Base-by-base conservation (phyloP, 176 grass and related monocot genomes). In the Triticum monococcum region DNA sequence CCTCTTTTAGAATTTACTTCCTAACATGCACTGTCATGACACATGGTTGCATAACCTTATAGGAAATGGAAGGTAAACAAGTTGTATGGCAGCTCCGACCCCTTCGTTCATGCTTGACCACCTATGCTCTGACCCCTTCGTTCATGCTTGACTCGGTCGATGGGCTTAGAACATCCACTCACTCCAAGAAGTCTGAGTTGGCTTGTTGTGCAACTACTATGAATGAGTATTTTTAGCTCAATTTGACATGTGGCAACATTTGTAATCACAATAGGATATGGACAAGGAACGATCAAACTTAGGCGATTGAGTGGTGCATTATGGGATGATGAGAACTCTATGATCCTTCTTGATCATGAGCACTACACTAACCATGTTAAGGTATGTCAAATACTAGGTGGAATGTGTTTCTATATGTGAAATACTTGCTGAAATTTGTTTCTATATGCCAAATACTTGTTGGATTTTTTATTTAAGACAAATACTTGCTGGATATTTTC, bases 281-380 rank as follows among this genome's bases (percentile, higher is more conserved):
- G 38, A 17, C 10, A 16, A 12, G 60, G n/a, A 20, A 65, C 43
- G 14, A 18, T 66, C 0, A 46, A 11, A 17, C 78, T 80, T 28
- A 80, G 23, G 14, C 10, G 30, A 7, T 1, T 66, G 0, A 80
- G 61, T 66, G 36, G 60, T 66, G 5, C 57, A 22, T 12, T 20
- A 41, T 79, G 77, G 35, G 35, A 64, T 64, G 77, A 79, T 40
- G n/a, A 40, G 4, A 79, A 63, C 8, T 77, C 56, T 24, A 77
- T 77, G 26, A 77, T 77, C 1, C 9, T 46, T 32, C 45, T 77
- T 20, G 48, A 52, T 32, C 14, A 77, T 31, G 48, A 77, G 16
- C 74, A 77, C 25, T 77, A 33, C 5, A 57, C 14, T 20, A 9
- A 33, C 16, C 2, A 77, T 22, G 25, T 77, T 2, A 4, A 32